Percentiles rank a stretch among this genome's conserved stretches.
Evolutionary conservation across 345 rosid genomes (phyloP).

Genomic region (Erodium maritimum): DNA sequence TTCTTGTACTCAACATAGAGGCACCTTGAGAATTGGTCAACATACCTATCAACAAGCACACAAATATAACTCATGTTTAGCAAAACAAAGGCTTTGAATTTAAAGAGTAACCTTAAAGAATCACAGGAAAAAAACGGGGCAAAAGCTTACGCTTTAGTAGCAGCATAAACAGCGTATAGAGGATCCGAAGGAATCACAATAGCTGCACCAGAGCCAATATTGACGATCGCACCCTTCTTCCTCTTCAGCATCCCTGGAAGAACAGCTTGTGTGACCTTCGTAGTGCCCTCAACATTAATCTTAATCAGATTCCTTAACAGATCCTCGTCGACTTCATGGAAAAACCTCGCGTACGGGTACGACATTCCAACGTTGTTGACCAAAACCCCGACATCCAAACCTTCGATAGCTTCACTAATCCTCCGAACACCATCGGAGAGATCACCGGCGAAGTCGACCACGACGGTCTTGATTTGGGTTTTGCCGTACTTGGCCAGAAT

Average conservation of each 20-base stretch:
- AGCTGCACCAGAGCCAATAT: slow-evolving; percentile 93
- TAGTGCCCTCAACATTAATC: slow-evolving; percentile 84
- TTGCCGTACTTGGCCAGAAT: slow-evolving; percentile 38
- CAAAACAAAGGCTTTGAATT: not conserved
- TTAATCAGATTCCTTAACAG: slow-evolving; percentile 50
- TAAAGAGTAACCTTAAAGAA: not conserved
- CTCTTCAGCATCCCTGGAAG: slow-evolving; percentile 67
- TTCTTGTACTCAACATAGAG: slow-evolving; percentile 87
- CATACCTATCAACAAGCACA: slow-evolving; percentile 41
- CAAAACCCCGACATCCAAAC: slow-evolving; percentile 68
- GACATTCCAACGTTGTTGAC: slow-evolving; percentile 88
- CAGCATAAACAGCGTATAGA: slow-evolving; percentile 87
- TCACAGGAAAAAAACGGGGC: not conserved
- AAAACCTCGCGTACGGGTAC: slow-evolving; percentile 85
- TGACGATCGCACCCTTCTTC: slow-evolving; percentile 85
- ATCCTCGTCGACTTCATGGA: slow-evolving; percentile 78
- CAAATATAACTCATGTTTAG: not conserved
- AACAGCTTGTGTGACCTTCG: slow-evolving; percentile 82
- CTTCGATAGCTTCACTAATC: slow-evolving; percentile 57
- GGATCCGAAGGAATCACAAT: slow-evolving; percentile 90
- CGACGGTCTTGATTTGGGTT: slow-evolving; percentile 48
- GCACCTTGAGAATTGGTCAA: slow-evolving; percentile 87
- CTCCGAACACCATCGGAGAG: slow-evolving; percentile 57
- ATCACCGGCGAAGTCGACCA: slow-evolving; percentile 82
- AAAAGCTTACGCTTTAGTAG: slow-evolving; percentile 64